Conservation (phyloP, 164 flowering plant genomes). For the Berberis vulgaris region DNA sequence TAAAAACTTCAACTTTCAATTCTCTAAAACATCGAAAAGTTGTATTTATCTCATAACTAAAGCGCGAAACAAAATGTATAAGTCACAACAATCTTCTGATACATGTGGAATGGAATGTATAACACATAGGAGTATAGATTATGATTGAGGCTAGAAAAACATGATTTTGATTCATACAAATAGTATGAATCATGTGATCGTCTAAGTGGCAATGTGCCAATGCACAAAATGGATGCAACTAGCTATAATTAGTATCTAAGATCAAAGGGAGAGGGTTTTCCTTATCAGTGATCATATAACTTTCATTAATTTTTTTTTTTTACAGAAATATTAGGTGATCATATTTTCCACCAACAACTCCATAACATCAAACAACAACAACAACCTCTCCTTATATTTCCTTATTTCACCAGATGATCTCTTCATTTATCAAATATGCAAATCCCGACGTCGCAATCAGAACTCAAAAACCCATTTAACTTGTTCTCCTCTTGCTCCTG, state of each 20-base stretch:
- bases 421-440: slow-evolving; percentile 60
- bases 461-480: slow-evolving; percentile 19
- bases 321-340: background rate
- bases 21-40: no score
- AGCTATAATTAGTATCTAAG: background rate
- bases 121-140: background rate
- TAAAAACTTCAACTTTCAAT: no score
- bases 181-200: background rate
- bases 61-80: no score
- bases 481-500: slow-evolving; percentile 10
- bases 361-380: background rate
- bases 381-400: background rate
- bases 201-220: background rate
- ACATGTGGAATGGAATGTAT: no score
- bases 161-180: background rate
- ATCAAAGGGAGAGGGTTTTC: background rate
- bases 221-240: background rate
- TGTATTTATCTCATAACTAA: no score
- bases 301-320: background rate
- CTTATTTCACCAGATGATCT: background rate
- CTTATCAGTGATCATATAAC: background rate
- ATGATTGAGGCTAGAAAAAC: background rate
- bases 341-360: background rate
- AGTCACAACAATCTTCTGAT: no score
- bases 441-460: slow-evolving; percentile 52